phyloP scores from a whole-genome alignment of 73 alveolate genomes.

The Paramecium octaurelia region DNA sequence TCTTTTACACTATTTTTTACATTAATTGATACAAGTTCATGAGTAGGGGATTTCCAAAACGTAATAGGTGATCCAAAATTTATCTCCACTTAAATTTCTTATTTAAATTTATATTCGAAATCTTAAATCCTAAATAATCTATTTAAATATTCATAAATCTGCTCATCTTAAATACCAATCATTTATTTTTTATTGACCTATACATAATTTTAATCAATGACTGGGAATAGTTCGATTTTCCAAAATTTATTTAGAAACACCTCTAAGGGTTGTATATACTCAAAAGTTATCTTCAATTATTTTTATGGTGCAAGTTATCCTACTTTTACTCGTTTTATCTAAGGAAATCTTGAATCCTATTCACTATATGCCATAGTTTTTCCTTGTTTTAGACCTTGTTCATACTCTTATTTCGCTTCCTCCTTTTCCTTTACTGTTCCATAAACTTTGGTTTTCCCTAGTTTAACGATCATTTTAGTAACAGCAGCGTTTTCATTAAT shows the following conservation, averaged over 20 bases:
- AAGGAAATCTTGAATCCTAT: not conserved
- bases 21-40: not conserved
- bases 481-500: not conserved
- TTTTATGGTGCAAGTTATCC: conserved; percentile 35
- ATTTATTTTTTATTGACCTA: not conserved
- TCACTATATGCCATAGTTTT: conserved; percentile 18
- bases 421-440: conserved; percentile 35
- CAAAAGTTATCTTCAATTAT: not conserved
- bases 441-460: not conserved
- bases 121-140: not conserved
- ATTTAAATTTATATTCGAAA: not conserved
- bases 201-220: not conserved
- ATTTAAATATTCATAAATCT: not conserved
- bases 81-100: not conserved
- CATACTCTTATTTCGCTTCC: conserved; percentile 7
- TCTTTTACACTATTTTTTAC: not conserved
- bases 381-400: conserved; percentile 24
- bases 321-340: not conserved
- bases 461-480: not conserved
- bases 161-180: not conserved
- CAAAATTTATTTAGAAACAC: conserved; percentile 17
- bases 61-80: not conserved
- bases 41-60: not conserved
- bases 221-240: not conserved
- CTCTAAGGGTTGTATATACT: not conserved